Base-by-base conservation (phyloP, 2,329 filamentous ascomycete genomes). In the Penicillium brasilianum region DNA sequence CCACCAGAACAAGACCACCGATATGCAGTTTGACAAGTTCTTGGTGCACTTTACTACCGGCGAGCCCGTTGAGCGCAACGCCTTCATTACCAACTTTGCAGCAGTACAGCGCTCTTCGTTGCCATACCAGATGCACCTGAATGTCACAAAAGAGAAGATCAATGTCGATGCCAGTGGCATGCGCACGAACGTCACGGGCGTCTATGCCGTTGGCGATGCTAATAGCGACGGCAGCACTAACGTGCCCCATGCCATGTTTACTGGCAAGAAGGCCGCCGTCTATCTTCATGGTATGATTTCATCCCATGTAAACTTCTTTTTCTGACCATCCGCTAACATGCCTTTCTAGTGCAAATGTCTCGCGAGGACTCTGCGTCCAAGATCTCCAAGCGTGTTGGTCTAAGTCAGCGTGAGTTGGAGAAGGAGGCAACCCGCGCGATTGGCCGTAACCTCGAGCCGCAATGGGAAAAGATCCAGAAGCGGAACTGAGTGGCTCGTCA, bases 211-310 rank as follows among this genome's bases (percentile, higher is more conserved):
- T 20, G 86, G 87, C 0, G 86, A 88, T 63, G 82, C 82, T 13
- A 88, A 88, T 72, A 82, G 81, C 34, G 85, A 88, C 56, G 82
- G 83, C n/a, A 76, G 79, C 9, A 87, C 85, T 3, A 88, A 88
- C 63, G 82, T 88, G 0, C 85, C 85, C 0, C 86, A 88, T 63
- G 86, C 87, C 0, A 80, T 88, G 67, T 88, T 78, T 68, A 83
- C 77, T 13, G 86, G 85, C 2, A 88, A 88, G 79, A 73, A 81
- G 32, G 78, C 85, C 0, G 85, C 84, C 5, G 85, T 88, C 0
- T 85, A 75, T 52, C 60, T 86, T 4, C 86, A 88, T 64, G 72
- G 53, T 56, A 46, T 13, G 30, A 4, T 4, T 0, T 4, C 2
- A 18, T 18, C 7, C 18, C 14, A 9, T n/a, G 1, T 7, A n/a